Percentiles rank a stretch among this genome's conserved stretches.
phyloP scores from a whole-genome alignment of 1,139 yeast species.

The Candida sp. region DNA sequence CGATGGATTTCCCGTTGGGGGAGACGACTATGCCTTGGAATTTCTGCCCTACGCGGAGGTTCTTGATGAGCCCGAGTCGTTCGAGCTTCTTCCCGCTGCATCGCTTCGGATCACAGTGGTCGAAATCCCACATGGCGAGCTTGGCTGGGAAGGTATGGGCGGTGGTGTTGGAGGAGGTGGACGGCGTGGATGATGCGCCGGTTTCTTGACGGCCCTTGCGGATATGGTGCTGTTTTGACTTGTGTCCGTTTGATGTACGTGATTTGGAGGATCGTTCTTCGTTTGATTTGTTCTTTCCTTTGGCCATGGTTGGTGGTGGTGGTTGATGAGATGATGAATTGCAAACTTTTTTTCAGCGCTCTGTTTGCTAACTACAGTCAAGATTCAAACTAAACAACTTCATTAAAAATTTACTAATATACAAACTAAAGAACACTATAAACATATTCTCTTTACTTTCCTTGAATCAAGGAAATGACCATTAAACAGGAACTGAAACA shows the following conservation, averaged over 20 bases:
- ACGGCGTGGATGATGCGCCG: slow-evolving; percentile 19
- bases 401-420: slow-evolving; percentile 4
- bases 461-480: neutral
- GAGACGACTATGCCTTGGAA: slow-evolving; percentile 91
- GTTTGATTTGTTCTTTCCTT: slow-evolving; percentile 64
- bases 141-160: slow-evolving; percentile 59
- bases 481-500: neutral
- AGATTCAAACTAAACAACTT: slow-evolving; percentile 1
- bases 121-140: slow-evolving; percentile 94
- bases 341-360: slow-evolving; percentile 1
- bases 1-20: slow-evolving; percentile 91
- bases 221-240: slow-evolving; percentile 55
- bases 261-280: slow-evolving; percentile 40
- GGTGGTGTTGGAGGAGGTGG: neutral
- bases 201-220: slow-evolving; percentile 54
- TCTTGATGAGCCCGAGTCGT: slow-evolving; percentile 81
- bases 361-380: neutral
- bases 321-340: neutral
- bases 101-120: slow-evolving; percentile 98
- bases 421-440: slow-evolving; percentile 1
- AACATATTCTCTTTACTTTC: neutral
- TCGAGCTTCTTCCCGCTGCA: slow-evolving; percentile 96
- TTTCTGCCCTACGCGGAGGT: slow-evolving; percentile 87
- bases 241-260: slow-evolving; percentile 61
- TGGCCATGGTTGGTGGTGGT: slow-evolving; percentile 48